phyloP scores from a whole-genome alignment of 179 eudicot genomes.

The Pouteria campechiana region DNA sequence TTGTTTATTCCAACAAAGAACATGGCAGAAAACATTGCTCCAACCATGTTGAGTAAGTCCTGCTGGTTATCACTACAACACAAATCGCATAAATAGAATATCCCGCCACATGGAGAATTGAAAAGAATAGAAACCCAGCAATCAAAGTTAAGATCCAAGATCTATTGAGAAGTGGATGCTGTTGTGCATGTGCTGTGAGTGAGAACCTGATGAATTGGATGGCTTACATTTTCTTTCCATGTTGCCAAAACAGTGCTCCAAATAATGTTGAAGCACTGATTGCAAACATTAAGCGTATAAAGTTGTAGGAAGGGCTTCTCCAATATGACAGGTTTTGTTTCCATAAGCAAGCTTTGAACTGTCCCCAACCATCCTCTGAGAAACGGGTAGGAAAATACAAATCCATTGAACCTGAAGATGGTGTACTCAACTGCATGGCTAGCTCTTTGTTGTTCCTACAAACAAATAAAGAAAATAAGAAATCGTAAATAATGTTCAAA shows the following conservation, averaged over 20 bases:
- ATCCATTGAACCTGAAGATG: not conserved
- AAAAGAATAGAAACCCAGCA: not conserved
- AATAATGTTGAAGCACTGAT: not conserved
- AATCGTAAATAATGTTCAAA: too few relatives aligned
- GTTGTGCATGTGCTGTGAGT: not conserved
- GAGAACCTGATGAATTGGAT: not conserved
- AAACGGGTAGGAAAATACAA: slow-evolving; percentile 2
- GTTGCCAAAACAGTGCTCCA: slow-evolving; percentile 2
- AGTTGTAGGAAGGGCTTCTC: slow-evolving; percentile 4
- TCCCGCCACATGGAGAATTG: too few relatives aligned
- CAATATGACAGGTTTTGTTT: slow-evolving; percentile 7
- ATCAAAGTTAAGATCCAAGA: not conserved
- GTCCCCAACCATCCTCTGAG: slow-evolving; percentile 7
- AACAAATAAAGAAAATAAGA: too few relatives aligned
- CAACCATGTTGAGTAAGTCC: slow-evolving; percentile 5
- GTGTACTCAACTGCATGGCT: slow-evolving; percentile 2
- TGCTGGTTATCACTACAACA: slow-evolving; percentile 3
- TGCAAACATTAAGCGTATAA: not conserved
- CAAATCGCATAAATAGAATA: not conserved
- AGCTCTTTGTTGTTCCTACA: slow-evolving; percentile 4
- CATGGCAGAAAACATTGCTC: slow-evolving; percentile 1
- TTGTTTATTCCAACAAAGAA: slow-evolving; percentile 4
- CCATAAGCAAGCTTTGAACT: slow-evolving; percentile 8
- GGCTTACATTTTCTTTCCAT: slow-evolving; percentile 3
- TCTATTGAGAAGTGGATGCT: too few relatives aligned